Conservation (phyloP, 2,329 filamentous ascomycete genomes). For the Colletotrichum truncatum region DNA sequence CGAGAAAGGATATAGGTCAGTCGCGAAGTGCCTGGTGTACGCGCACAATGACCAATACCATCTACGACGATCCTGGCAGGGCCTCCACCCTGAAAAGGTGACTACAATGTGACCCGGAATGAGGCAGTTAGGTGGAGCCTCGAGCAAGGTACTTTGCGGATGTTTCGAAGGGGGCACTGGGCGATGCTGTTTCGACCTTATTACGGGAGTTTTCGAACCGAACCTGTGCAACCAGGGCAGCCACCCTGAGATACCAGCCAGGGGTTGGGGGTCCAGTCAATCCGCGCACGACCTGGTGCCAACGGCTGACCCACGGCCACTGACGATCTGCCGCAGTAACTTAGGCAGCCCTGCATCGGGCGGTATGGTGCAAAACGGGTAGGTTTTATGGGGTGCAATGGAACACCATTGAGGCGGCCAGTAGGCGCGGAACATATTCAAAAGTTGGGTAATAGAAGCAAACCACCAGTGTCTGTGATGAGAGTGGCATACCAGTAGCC, state of each 20-base stretch:
- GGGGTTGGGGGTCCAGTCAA: not conserved
- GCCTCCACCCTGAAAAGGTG: too few species aligned
- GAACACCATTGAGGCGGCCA: not conserved
- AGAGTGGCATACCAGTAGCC: too few species aligned
- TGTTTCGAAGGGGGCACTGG: constrained; percentile 11
- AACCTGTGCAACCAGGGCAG: constrained; percentile 12
- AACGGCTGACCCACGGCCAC: not conserved
- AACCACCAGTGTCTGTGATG: too few species aligned
- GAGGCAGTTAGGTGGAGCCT: not conserved
- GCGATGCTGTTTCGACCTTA: not conserved
- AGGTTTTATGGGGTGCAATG: not conserved
- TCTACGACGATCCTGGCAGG: too few species aligned
- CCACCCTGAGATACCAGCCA: not conserved
- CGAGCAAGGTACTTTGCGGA: not conserved
- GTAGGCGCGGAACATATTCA: too few species aligned
- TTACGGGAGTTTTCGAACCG: not conserved
- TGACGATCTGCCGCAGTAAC: not conserved
- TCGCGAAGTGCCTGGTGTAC: too few species aligned
- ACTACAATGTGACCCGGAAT: too few species aligned
- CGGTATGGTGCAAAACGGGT: not conserved
- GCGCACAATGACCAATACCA: too few species aligned
- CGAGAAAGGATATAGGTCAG: too few species aligned
- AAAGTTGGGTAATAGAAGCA: too few species aligned
- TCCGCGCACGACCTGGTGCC: not conserved
- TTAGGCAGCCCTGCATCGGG: not conserved